phyloP scores from a whole-genome alignment of 352 stramenopile species.

The Phytopythium delawarense region DNA sequence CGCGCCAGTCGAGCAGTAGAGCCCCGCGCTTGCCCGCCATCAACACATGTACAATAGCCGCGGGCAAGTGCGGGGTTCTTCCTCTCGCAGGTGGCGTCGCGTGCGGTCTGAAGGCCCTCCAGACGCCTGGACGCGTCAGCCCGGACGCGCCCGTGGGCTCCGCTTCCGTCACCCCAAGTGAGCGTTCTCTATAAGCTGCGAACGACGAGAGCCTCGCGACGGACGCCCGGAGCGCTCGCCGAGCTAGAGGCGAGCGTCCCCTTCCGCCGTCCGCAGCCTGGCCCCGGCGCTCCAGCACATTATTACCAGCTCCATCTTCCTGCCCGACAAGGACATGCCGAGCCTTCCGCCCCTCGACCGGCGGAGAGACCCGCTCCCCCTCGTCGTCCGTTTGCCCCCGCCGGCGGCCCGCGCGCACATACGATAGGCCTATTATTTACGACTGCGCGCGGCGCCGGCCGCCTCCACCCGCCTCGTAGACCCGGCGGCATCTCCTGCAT shows the following conservation, averaged over 20 bases:
- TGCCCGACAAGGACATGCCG: neutral
- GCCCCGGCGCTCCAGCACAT: neutral
- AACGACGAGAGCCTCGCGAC: neutral
- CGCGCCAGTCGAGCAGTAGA: neutral
- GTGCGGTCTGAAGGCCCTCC: neutral
- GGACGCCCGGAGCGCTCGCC: neutral
- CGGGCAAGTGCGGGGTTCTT: neutral
- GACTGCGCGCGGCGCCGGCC: neutral
- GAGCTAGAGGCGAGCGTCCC: neutral
- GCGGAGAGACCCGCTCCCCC: neutral
- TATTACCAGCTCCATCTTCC: neutral
- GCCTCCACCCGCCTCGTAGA: neutral
- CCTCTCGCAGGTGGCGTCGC: neutral
- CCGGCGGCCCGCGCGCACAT: neutral
- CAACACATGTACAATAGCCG: constrained; percentile 3
- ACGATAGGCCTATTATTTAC: constrained; percentile 8
- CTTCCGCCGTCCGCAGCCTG: neutral
- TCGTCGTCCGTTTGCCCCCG: neutral
- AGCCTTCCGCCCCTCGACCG: neutral
- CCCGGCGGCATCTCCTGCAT: neutral
- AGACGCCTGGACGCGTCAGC: neutral
- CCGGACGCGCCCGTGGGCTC: neutral
- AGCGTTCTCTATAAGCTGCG: constrained; percentile 1
- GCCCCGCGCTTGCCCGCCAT: neutral
- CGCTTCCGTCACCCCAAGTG: neutral